Conservation (phyloP, 768 basidiomycete genomes). For the Boletus rubroflammeus region DNA sequence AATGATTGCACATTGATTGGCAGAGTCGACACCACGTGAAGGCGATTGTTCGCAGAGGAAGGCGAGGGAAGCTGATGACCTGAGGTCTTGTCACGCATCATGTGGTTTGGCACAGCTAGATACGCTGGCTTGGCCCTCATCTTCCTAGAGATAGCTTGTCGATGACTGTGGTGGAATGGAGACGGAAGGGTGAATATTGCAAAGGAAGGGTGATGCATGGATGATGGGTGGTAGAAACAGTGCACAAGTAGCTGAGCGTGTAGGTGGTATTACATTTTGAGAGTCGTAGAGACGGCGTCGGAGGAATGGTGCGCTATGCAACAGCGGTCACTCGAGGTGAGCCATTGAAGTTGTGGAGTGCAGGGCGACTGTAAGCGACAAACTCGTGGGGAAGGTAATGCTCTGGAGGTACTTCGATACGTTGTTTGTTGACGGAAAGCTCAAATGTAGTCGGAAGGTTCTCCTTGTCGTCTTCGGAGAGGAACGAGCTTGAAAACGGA, state of each 20-base stretch:
- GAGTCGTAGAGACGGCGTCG: slow-evolving; percentile 44
- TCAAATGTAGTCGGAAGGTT: slow-evolving; percentile 70
- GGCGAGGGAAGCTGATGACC: slow-evolving; percentile 10
- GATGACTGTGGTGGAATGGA: slow-evolving; percentile 46
- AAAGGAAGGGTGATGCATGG: slow-evolving; percentile 60
- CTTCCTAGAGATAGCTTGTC: slow-evolving; percentile 42
- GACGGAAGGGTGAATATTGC: slow-evolving; percentile 51
- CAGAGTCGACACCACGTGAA: slow-evolving; percentile 15
- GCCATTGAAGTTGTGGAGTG: slow-evolving; percentile 74
- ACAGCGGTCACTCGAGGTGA: slow-evolving; percentile 52
- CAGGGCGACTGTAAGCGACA: slow-evolving; percentile 72
- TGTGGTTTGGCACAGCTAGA: slow-evolving; percentile 21
- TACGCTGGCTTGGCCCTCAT: slow-evolving; percentile 12
- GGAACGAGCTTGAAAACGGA: slow-evolving; percentile 54
- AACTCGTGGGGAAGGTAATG: slow-evolving; percentile 81
- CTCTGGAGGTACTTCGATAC: slow-evolving; percentile 63
- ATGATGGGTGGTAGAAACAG: slow-evolving; percentile 61
- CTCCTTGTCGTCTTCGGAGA: slow-evolving; percentile 76
- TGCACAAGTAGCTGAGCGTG: slow-evolving; percentile 60
- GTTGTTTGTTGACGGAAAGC: slow-evolving; percentile 68
- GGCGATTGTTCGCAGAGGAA: slow-evolving; percentile 9
- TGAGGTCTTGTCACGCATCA: slow-evolving; percentile 11
- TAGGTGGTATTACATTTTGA: slow-evolving; percentile 79
- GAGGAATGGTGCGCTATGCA: slow-evolving; percentile 48
- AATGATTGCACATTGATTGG: slow-evolving; percentile 36